Evolutionary conservation across 352 stramenopile genomes (phyloP), one percentile per base, ranked within the genome.

Genomic region (Thraustochytrium sp.): DNA sequence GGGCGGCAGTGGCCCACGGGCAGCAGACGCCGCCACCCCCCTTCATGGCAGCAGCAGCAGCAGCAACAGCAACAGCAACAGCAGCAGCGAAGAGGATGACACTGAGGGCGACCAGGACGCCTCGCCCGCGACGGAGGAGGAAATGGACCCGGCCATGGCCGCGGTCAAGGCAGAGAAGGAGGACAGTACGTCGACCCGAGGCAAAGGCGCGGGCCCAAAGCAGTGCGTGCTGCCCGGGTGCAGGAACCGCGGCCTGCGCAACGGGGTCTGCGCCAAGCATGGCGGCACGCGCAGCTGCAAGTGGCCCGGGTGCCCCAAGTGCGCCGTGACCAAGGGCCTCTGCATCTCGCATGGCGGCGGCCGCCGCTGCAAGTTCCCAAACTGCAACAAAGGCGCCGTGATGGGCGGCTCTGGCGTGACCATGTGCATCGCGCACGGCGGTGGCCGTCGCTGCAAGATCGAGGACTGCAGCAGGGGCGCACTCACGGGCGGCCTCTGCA

Each of bases 371-470:
- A 86, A 82, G 0, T 89, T 92, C 62, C 5, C 5, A 62, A 88
- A 90, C 84, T 95, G 91, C 80, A 88, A 88, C 85, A 95, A 95
- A 85, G 92, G 88, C 56, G 91, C 91, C 83, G 92, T 94, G 82
- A 88, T 93, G 73, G 90, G 90, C 42, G 90, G 90, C 0, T 86
- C 92, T 53, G 92, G 90, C 44, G n/a, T n/a, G n/a, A n/a, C n/a
- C n/a, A n/a, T n/a, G n/a, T 94, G 91, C 87, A 93, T 95, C 26
- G 37, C 38, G 2, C 91, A 94, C 63, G 91, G 91, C 36, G 91
- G 91, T 34, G 91, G 91, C 5, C 89, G 85, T 74, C 90, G 90
- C n/a, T 95, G 91, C 82, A 87, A 82, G 0, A 88, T 92, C 61
- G 18, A 5, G 26, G 89, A 90, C 85, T 95, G 91, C 80, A 88